Evolutionary conservation across 805 yeast species (phyloP), one percentile per base, ranked within the genome.

Genomic region (Pichia phayaonensis): DNA sequence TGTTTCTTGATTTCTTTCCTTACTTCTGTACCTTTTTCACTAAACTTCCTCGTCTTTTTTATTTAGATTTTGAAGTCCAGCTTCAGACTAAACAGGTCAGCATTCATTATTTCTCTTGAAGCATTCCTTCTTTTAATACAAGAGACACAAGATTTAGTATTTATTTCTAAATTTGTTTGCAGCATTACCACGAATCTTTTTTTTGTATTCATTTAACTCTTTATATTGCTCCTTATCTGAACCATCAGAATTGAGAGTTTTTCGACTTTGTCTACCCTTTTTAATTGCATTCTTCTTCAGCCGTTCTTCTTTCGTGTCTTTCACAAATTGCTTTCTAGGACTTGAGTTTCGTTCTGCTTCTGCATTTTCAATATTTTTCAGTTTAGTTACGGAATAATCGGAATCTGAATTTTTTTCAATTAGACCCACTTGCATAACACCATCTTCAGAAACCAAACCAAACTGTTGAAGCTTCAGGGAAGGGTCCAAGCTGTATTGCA

Each of bases 401-500:
- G 38, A 34, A 4, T 16, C 20, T 7, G 2, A 7, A 34, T n/a
- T 34, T 39, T 47, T 42, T 40, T 48, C 47, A 26, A 48, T 22
- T 20, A 29, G 18, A 24, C 44, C 24, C 16, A 39, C 23, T 43
- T 48, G 47, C 4, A 48, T 24, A 21, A 27, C 31, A 15, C 51
- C 51, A 16, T 48, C 51, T 18, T 48, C 51, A 13, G 47, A 43
- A 7, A 46, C 49, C 18, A 46, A 34, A 8, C 49, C 49, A 18
- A 40, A 46, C 22, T 39, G 23, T 29, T 46, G 49, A n/a, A 46
- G 38, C 20, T 34, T 34, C 34, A 29, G n/a, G 7, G 34, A 29
- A 12, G 34, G 34, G 8, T 34, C 38, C 38, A 34, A 8, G 8
- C 20, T 34, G n/a, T 16, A n/a, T 4, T 6, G 20, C 10, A 34